These are phyloP conservation scores for Daldinia sp. DNA, from an alignment of 2,329 filamentous ascomycete genomes.

Conservation along the genomic window DNA sequence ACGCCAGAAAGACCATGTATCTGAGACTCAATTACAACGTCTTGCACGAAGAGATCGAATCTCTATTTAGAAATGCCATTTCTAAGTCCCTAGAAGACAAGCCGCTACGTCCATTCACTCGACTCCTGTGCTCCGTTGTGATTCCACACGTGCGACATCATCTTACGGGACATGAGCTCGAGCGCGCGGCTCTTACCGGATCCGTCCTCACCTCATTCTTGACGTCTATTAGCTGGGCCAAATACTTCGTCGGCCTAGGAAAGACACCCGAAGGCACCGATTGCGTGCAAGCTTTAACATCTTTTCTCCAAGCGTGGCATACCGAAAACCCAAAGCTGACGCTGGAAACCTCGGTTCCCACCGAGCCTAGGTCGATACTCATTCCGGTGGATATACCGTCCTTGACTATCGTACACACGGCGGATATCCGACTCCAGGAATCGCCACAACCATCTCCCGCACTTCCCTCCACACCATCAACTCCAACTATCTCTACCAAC, in stretches of 20 bases:
- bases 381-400: conserved; percentile 93
- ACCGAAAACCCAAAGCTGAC: conserved; percentile 50
- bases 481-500: conserved; percentile 67
- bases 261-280: conserved; percentile 53
- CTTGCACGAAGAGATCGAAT: conserved; percentile 78
- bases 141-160: conserved; percentile 58
- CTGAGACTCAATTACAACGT: conserved; percentile 82
- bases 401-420: conserved; percentile 84
- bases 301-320: conserved; percentile 57
- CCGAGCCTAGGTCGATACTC: conserved; percentile 73
- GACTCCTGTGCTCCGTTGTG: conserved; percentile 60
- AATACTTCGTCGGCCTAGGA: conserved; percentile 64
- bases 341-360: conserved; percentile 49
- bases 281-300: conserved; percentile 47
- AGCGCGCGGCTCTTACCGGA: conserved; percentile 66
- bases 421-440: conserved; percentile 69
- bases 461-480: conserved; percentile 29
- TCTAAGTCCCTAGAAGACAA: conserved; percentile 55
- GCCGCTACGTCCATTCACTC: conserved; percentile 60
- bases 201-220: conserved; percentile 64
- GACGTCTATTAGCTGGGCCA: conserved; percentile 60
- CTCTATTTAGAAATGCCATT: conserved; percentile 61
- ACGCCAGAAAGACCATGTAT: conserved; percentile 65
- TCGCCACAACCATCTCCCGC: conserved; percentile 48
- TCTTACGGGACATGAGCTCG: conserved; percentile 65